Percentiles rank a stretch among this genome's conserved stretches.
These are phyloP conservation scores for Picea mariana DNA, from an alignment of 83 land plant genomes.

Conservation along the genomic window DNA sequence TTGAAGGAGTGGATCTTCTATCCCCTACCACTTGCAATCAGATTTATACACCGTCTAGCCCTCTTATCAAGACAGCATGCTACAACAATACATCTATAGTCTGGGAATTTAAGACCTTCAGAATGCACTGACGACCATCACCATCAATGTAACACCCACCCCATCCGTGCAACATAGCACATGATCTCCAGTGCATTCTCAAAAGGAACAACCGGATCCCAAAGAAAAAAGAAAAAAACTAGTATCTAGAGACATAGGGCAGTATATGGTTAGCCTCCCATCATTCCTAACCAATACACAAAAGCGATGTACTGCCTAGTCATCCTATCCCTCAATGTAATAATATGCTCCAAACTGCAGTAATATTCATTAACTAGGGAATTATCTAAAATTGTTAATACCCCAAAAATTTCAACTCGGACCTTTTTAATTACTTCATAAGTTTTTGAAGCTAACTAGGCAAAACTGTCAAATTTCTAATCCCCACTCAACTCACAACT, in stretches of 20 bases:
- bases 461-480: neutral
- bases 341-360: too few relatives aligned
- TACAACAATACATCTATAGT: neutral
- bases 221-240: neutral
- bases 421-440: neutral
- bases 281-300: too few relatives aligned
- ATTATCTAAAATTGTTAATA: too few relatives aligned
- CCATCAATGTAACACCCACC: neutral
- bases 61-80: neutral
- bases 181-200: neutral
- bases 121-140: neutral
- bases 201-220: neutral
- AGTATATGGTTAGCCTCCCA: neutral
- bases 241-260: neutral
- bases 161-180: neutral
- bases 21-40: too few relatives aligned
- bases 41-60: neutral
- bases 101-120: neutral
- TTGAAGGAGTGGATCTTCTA: too few relatives aligned
- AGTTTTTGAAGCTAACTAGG: neutral
- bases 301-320: too few relatives aligned
- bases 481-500: neutral
- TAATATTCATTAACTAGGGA: too few relatives aligned
- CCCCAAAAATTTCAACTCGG: neutral
- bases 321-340: too few relatives aligned